phyloP scores from a whole-genome alignment of 768 basidiomycete genomes.

The Panellus pusillus region DNA sequence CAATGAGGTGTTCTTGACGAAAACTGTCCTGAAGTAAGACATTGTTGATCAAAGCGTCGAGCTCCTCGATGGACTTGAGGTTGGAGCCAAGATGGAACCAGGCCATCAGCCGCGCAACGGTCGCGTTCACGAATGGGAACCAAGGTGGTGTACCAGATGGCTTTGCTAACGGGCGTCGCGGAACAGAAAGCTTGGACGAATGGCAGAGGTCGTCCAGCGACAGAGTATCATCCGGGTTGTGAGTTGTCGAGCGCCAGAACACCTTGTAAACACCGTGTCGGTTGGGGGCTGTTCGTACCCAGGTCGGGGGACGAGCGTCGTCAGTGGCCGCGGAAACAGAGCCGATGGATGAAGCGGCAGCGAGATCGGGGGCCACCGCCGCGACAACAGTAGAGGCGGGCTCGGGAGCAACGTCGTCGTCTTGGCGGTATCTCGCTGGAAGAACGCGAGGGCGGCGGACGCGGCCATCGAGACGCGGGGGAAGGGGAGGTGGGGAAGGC shows the following conservation, averaged over 20 bases:
- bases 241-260: constrained; percentile 19
- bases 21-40: constrained; percentile 28
- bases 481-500: too few species aligned
- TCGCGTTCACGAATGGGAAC: constrained; percentile 25
- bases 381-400: too few species aligned
- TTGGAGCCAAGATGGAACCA: constrained; percentile 24
- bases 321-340: too few species aligned
- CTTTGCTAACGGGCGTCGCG: constrained; percentile 1
- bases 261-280: constrained; percentile 24
- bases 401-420: too few species aligned
- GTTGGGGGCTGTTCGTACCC: constrained; percentile 21
- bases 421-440: too few species aligned
- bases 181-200: not conserved
- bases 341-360: too few species aligned
- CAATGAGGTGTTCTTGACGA: constrained; percentile 21
- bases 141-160: constrained; percentile 2
- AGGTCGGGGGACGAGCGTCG: not conserved
- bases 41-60: constrained; percentile 26
- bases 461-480: too few species aligned
- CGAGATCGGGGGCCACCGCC: too few species aligned
- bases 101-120: constrained; percentile 24
- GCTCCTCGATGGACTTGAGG: constrained; percentile 26
- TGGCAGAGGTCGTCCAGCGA: constrained; percentile 21
- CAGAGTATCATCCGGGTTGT: constrained; percentile 21
- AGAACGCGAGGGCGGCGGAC: too few species aligned